Conservation (phyloP, 306 rosid genomes). For the Carpinus viminea region DNA sequence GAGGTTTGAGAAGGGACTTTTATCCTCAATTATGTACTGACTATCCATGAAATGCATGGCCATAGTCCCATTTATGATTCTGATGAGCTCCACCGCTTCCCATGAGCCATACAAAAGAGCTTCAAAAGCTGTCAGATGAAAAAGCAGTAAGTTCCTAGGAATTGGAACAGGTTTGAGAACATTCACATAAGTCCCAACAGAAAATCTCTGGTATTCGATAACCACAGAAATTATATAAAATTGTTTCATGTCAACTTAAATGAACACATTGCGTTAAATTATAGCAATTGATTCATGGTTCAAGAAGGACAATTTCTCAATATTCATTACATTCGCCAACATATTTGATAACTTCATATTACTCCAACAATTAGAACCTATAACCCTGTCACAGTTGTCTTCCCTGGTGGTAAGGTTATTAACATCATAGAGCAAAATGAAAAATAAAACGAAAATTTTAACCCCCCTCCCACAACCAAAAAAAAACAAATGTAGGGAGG, state of each 20-base stretch:
- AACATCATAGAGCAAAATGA: neutral
- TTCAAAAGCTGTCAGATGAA: slow-evolving; percentile 67
- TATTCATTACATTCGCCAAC: neutral
- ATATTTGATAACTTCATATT: neutral
- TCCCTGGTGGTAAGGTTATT: neutral
- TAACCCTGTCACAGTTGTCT: neutral
- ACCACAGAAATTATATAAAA: neutral
- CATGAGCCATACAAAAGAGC: slow-evolving; percentile 67
- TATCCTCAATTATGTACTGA: slow-evolving; percentile 46
- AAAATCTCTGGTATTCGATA: neutral
- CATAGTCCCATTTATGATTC: slow-evolving; percentile 57
- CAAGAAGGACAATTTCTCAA: slow-evolving; percentile 4
- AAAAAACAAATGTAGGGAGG: neutral
- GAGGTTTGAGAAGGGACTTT: slow-evolving; percentile 58
- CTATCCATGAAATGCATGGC: slow-evolving; percentile 50
- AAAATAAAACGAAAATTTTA: neutral
- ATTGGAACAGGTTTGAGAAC: neutral
- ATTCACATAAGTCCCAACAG: neutral
- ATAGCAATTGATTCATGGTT: neutral
- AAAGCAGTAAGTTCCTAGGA: neutral
- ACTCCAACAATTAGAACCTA: neutral
- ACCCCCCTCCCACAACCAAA: neutral
- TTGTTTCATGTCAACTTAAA: neutral
- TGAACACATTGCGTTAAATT: neutral
- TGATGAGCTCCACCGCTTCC: slow-evolving; percentile 64